These are phyloP conservation scores for Stagonosporopsis vannaccii DNA, from an alignment of 2,329 filamentous ascomycete genomes.

Conservation along the genomic window DNA sequence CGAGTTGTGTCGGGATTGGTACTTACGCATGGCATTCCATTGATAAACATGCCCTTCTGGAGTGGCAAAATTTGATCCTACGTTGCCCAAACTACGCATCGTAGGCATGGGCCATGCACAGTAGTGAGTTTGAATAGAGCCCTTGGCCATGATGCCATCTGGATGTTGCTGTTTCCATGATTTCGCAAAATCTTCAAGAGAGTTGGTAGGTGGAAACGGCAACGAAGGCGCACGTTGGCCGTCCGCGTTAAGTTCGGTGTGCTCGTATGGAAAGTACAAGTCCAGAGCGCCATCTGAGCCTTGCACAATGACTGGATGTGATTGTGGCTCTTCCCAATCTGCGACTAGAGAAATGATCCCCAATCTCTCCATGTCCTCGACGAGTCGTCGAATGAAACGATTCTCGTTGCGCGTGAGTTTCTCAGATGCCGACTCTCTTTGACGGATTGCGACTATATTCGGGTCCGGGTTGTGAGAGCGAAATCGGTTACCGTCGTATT, in stretches of 20 bases:
- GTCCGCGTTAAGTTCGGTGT: constrained; percentile 10
- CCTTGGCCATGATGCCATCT: constrained; percentile 35
- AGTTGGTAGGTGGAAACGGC: constrained; percentile 24
- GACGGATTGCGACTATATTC: constrained; percentile 14
- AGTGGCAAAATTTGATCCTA: constrained; percentile 32
- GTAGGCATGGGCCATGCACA: constrained; percentile 43
- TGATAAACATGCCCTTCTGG: constrained; percentile 42
- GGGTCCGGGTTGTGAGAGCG: constrained; percentile 29
- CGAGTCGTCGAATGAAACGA: constrained; percentile 32
- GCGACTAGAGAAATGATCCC: constrained; percentile 29
- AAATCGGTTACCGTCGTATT: constrained; percentile 38
- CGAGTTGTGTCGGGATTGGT: not conserved
- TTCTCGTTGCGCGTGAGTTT: constrained; percentile 25
- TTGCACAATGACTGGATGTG: constrained; percentile 32
- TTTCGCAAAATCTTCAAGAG: constrained; percentile 30
- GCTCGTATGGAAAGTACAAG: constrained; percentile 39
- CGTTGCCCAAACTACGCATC: constrained; percentile 32
- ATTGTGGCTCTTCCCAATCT: constrained; percentile 34
- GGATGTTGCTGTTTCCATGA: constrained; percentile 29
- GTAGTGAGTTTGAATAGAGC: constrained; percentile 39
- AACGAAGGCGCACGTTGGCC: constrained; percentile 22
- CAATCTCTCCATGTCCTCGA: constrained; percentile 40
- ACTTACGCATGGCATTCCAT: constrained; percentile 42
- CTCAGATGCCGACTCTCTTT: constrained; percentile 13
- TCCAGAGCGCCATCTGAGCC: constrained; percentile 33